These are phyloP conservation scores for Fusarium sp. DNA, from an alignment of 2,329 filamentous ascomycete species.

Conservation along the genomic window DNA sequence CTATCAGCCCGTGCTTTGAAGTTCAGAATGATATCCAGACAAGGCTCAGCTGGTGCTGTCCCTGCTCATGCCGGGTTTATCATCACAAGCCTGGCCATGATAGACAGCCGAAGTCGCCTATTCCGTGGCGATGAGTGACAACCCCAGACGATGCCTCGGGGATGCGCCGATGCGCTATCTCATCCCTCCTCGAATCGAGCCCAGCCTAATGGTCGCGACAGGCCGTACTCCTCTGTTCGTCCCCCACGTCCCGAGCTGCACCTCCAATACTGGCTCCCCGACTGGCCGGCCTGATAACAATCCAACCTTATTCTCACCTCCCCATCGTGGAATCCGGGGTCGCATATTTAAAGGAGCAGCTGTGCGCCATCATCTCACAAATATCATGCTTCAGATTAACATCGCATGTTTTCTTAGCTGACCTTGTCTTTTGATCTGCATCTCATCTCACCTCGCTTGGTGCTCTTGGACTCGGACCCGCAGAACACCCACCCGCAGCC, in stretches of 20 bases:
- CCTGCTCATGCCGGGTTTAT: background rate
- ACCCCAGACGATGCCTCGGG: constrained; percentile 4
- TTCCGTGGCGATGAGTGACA: background rate
- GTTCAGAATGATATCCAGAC: background rate
- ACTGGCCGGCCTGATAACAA: constrained; percentile 27
- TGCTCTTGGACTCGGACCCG: constrained; percentile 28
- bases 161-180: constrained; percentile 27
- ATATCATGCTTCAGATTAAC: constrained; percentile 2
- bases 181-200: constrained; percentile 14
- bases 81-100: background rate
- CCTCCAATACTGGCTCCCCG: constrained; percentile 12
- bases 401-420: constrained; percentile 14
- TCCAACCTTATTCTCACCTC: background rate
- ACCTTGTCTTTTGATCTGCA: constrained; percentile 17
- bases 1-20: background rate
- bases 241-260: constrained; percentile 32
- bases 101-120: background rate
- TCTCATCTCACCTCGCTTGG: constrained; percentile 15
- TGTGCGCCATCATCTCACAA: background rate
- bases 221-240: constrained; percentile 9
- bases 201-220: constrained; percentile 14
- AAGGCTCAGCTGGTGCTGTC: background rate
- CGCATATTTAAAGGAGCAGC: constrained; percentile 10
- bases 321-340: constrained; percentile 12
- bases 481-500: constrained; percentile 26